These are phyloP conservation scores for Phytopythium delawarense DNA, from an alignment of 352 stramenopile genomes.

Conservation along the genomic window DNA sequence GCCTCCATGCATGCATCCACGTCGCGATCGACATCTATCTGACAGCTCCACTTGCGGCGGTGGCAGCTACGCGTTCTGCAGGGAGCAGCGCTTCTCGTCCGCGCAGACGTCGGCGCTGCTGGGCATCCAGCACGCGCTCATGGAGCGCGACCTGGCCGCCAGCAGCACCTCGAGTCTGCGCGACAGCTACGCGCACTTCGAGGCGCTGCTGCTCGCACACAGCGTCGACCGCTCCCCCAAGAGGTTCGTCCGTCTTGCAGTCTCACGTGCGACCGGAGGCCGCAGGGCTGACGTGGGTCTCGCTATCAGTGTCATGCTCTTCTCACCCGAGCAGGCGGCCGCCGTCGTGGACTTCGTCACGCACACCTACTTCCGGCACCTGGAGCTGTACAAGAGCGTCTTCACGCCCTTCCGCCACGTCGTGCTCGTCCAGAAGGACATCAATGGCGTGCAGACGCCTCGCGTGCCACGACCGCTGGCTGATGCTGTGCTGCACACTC, in stretches of 20 bases:
- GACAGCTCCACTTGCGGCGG: not conserved
- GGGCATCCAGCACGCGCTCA: constrained; percentile 61
- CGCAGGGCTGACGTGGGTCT: not conserved
- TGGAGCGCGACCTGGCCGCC: constrained; percentile 44
- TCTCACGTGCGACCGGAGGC: not conserved
- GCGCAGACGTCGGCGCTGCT: constrained; percentile 65
- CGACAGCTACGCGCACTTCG: constrained; percentile 54
- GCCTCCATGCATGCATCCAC: constrained; percentile 31
- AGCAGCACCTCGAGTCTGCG: constrained; percentile 45
- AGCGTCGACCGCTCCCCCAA: constrained; percentile 67
- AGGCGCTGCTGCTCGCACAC: constrained; percentile 56
- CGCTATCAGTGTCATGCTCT: constrained; percentile 45
- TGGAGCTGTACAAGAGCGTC: constrained; percentile 76
- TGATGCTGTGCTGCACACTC: constrained; percentile 34
- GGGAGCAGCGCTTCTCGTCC: constrained; percentile 48
- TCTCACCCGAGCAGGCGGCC: constrained; percentile 41
- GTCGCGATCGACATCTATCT: not conserved
- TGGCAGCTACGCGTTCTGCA: constrained; percentile 48
- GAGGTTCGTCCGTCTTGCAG: constrained; percentile 23
- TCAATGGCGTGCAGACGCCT: constrained; percentile 45
- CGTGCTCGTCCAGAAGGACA: constrained; percentile 39
- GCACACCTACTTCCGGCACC: constrained; percentile 79
- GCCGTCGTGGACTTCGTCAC: constrained; percentile 70
- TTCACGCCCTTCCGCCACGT: constrained; percentile 64
- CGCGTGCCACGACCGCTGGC: constrained; percentile 26